Conservation (phyloP, 495 filamentous ascomycete genomes). For the Pyrenopolyporus hunteri region DNA sequence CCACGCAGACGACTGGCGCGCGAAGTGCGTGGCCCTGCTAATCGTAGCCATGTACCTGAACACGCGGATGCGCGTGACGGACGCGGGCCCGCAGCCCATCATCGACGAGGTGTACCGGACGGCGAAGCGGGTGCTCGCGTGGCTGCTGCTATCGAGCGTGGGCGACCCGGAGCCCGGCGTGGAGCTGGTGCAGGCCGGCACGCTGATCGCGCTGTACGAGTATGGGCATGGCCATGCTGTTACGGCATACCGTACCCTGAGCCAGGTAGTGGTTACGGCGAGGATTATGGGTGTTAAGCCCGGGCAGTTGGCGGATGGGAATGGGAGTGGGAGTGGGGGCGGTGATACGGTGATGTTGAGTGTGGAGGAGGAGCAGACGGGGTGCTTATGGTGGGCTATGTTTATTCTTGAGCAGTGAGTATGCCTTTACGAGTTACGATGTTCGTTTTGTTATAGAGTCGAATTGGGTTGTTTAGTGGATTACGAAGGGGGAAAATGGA, state of each 20-base stretch:
- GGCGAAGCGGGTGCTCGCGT: slow-evolving; percentile 36
- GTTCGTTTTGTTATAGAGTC: too few species aligned
- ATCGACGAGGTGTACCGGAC: slow-evolving; percentile 42
- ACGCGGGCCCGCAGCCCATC: slow-evolving; percentile 40
- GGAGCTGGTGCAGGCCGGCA: slow-evolving; percentile 40
- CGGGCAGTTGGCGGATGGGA: slow-evolving; percentile 26
- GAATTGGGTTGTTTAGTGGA: too few species aligned
- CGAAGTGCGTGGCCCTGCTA: slow-evolving; percentile 39
- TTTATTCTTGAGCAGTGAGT: slow-evolving; percentile 47
- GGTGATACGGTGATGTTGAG: slow-evolving; percentile 26
- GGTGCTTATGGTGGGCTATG: slow-evolving; percentile 44
- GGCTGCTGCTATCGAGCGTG: slow-evolving; percentile 33
- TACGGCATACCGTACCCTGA: slow-evolving; percentile 41
- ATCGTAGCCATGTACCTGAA: slow-evolving; percentile 41
- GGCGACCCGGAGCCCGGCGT: slow-evolving; percentile 34
- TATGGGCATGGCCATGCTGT: slow-evolving; percentile 42
- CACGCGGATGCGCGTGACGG: slow-evolving; percentile 38
- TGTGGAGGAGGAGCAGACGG: slow-evolving; percentile 38
- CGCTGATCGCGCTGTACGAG: slow-evolving; percentile 43
- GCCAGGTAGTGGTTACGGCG: slow-evolving; percentile 33
- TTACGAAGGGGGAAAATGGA: too few species aligned
- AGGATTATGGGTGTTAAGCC: slow-evolving; percentile 30
- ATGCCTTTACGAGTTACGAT: too few species aligned
- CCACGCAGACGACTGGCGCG: too few species aligned
- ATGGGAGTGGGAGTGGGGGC: background rate